A percentile compares a stretch with the other conserved stretches of the same genome.
phyloP scores from a whole-genome alignment of 306 rosid species.

The Ziziphus jujuba region DNA sequence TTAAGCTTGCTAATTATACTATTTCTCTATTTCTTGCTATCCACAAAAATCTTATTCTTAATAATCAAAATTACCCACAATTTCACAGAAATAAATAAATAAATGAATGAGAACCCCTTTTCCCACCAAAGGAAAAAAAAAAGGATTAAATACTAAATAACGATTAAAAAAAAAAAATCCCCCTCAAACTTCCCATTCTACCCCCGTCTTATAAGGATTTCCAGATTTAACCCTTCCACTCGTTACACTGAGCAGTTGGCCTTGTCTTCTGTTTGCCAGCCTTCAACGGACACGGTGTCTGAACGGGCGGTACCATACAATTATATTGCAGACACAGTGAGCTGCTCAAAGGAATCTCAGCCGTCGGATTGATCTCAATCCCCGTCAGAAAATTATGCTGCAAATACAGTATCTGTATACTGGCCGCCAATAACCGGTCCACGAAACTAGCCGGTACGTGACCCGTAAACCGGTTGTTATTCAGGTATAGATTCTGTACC shows the following conservation, averaged over 20 bases:
- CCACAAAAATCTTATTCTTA: conserved; percentile 52
- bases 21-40: conserved; percentile 30
- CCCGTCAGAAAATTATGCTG: conserved; percentile 93
- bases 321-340: conserved; percentile 92
- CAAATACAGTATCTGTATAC: conserved; percentile 71
- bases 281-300: conserved; percentile 79
- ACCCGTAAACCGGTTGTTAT: conserved; percentile 87
- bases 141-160: not conserved
- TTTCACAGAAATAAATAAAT: conserved; percentile 29
- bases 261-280: conserved; percentile 76
- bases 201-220: not conserved
- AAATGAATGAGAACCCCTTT: conserved; percentile 29
- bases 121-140: no score
- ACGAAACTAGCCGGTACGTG: conserved; percentile 74
- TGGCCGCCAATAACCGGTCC: conserved; percentile 62
- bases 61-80: conserved; percentile 13
- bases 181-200: conserved; percentile 23
- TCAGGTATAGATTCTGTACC: conserved; percentile 80
- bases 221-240: conserved; percentile 59
- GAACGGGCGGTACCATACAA: conserved; percentile 93
- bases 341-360: conserved; percentile 87
- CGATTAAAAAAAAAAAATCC: not conserved
- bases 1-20: not conserved
- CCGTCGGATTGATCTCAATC: conserved; percentile 88
- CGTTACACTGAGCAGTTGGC: conserved; percentile 74